Evolutionary conservation across 345 rosid genomes (phyloP).

Genomic region (Toxicodendron radicans): DNA sequence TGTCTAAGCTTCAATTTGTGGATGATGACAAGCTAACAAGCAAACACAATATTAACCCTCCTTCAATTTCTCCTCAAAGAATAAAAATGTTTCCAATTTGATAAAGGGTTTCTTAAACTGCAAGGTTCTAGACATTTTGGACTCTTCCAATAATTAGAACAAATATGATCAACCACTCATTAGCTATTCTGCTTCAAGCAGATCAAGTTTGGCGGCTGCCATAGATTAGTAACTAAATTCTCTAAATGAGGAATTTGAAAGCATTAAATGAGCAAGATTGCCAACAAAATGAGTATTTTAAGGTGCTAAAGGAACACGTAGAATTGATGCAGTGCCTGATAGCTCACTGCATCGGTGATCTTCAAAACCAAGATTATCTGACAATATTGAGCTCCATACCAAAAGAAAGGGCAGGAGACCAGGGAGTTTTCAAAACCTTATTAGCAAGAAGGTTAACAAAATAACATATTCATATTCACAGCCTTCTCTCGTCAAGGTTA

Average conservation of each 20-base stretch:
- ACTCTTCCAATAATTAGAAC: background rate
- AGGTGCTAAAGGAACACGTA: background rate
- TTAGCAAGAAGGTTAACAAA: background rate
- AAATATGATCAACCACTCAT: background rate
- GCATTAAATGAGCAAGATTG: background rate
- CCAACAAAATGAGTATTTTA: background rate
- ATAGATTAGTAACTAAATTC: too few relatives aligned
- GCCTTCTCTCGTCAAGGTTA: constrained; percentile 6
- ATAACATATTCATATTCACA: background rate
- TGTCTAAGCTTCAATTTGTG: background rate
- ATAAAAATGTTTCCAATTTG: background rate
- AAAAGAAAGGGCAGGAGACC: background rate
- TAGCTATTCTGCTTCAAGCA: background rate
- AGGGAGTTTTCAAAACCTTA: background rate
- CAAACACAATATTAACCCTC: background rate
- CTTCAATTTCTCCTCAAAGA: background rate
- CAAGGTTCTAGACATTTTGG: background rate
- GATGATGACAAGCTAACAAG: background rate
- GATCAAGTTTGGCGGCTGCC: background rate
- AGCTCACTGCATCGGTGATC: background rate
- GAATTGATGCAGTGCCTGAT: background rate
- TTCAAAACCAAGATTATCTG: background rate
- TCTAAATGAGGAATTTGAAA: background rate
- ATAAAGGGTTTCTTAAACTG: background rate
- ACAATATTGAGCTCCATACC: background rate